Conservation (phyloP, 1,139 yeast species). For the Taphrina flavorubra region DNA sequence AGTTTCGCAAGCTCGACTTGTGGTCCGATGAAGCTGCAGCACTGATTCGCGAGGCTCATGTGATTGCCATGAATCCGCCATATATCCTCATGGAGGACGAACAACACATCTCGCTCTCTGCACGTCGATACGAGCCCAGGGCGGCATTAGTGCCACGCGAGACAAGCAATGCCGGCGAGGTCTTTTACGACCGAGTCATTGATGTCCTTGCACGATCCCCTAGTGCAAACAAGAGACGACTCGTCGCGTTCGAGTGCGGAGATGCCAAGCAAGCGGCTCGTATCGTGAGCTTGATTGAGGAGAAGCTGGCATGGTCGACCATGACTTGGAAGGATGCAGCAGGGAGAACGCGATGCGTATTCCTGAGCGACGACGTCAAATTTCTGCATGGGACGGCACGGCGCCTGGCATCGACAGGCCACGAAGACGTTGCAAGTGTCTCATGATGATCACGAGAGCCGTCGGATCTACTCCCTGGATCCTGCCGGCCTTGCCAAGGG, state of each 20-base stretch:
- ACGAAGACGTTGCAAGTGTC: constrained; percentile 28
- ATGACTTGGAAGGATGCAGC: constrained; percentile 36
- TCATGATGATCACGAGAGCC: constrained; percentile 50
- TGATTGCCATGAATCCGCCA: constrained; percentile 87
- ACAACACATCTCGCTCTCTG: constrained; percentile 62
- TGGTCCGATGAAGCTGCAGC: constrained; percentile 18
- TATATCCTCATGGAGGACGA: constrained; percentile 67
- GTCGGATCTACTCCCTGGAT: constrained; percentile 91
- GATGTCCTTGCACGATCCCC: constrained; percentile 4
- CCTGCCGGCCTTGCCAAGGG: constrained; percentile 93
- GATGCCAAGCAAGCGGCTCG: constrained; percentile 27
- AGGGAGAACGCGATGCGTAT: constrained; percentile 27
- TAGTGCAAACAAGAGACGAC: neutral
- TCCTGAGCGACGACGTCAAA: constrained; percentile 10
- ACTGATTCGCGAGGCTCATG: constrained; percentile 52
- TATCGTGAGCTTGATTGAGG: constrained; percentile 8
- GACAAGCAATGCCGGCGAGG: constrained; percentile 11
- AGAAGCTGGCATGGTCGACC: neutral
- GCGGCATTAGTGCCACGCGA: constrained; percentile 56
- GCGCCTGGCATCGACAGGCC: neutral
- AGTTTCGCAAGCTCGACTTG: constrained; percentile 45
- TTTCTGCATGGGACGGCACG: neutral
- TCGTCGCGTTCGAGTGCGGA: constrained; percentile 34
- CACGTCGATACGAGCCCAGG: constrained; percentile 71
- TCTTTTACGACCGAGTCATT: constrained; percentile 23